These are phyloP conservation scores for Arabidopsis lyrata DNA, from an alignment of 441 rosid genomes.

Conservation along the genomic window DNA sequence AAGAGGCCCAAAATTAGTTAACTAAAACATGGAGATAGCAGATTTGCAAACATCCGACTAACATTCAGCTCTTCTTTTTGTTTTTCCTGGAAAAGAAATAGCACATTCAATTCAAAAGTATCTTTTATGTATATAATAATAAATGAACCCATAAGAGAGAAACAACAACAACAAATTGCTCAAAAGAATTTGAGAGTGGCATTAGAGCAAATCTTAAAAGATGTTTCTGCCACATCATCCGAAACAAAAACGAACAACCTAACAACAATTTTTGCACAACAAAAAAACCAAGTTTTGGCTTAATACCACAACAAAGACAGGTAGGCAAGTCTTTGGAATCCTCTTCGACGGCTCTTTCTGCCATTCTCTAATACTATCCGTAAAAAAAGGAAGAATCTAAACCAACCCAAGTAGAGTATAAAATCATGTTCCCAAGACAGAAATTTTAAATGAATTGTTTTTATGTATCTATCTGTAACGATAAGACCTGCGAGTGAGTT, in stretches of 20 bases:
- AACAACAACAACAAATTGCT: constrained; percentile 21
- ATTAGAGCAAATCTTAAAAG: constrained; percentile 27
- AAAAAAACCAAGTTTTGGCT: constrained; percentile 11
- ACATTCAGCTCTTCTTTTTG: neutral
- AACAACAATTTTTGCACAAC: constrained; percentile 38
- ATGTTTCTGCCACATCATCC: constrained; percentile 11
- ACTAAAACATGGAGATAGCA: neutral
- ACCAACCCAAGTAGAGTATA: constrained; percentile 35
- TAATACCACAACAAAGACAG: constrained; percentile 22
- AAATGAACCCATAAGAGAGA: neutral
- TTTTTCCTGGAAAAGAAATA: neutral
- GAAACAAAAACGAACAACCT: constrained; percentile 23
- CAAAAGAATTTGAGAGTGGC: constrained; percentile 35
- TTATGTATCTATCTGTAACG: constrained; percentile 25
- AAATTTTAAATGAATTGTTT: constrained; percentile 35
- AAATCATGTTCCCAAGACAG: constrained; percentile 37
- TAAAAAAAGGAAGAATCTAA: constrained; percentile 18
- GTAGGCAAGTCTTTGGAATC: neutral
- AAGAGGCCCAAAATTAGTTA: neutral
- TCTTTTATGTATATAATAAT: neutral
- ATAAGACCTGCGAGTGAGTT: constrained; percentile 23
- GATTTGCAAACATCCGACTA: neutral
- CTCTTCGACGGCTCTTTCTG: constrained; percentile 18
- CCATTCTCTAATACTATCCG: constrained; percentile 15
- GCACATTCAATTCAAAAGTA: neutral